Evolutionary conservation across 345 rosid species (phyloP).

Genomic region (Aquilaria sinensis): DNA sequence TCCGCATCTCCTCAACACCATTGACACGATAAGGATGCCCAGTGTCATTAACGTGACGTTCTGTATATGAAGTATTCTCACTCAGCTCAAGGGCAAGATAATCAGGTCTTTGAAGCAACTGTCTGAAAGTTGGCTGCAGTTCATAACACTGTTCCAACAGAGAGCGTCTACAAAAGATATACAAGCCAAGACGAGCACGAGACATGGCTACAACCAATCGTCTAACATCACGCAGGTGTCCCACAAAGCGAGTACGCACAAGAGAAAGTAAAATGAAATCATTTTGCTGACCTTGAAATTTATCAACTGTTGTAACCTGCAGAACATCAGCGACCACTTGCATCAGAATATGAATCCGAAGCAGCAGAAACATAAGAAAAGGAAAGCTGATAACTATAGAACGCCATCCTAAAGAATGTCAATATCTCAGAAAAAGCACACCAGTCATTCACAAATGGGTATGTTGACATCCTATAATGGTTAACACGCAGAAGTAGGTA

Average conservation of each 20-base stretch:
- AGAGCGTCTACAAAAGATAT: slow-evolving; percentile 84
- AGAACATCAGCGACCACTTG: slow-evolving; percentile 3
- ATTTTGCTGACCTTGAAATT: slow-evolving; percentile 99
- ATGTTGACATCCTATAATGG: too few relatives aligned
- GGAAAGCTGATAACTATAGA: too few relatives aligned
- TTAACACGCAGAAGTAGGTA: too few relatives aligned
- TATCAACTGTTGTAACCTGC: slow-evolving; percentile 95
- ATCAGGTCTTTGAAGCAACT: slow-evolving; percentile 80
- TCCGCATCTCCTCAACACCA: slow-evolving; percentile 68
- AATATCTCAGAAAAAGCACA: too few relatives aligned
- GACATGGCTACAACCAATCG: slow-evolving; percentile 99
- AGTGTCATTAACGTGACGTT: slow-evolving; percentile 70
- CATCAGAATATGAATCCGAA: too few relatives aligned
- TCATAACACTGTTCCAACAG: slow-evolving; percentile 96
- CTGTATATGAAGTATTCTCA: slow-evolving; percentile 60
- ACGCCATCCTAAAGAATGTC: too few relatives aligned
- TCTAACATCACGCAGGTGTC: slow-evolving; percentile 96
- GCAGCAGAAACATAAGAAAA: too few relatives aligned
- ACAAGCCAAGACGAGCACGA: slow-evolving; percentile 91
- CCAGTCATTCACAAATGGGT: too few relatives aligned
- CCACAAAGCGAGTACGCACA: slow-evolving; percentile 93
- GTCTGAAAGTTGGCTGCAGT: slow-evolving; percentile 86
- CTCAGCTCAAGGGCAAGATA: slow-evolving; percentile 55
- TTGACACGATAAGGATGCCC: slow-evolving; percentile 56
- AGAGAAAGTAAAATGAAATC: slow-evolving; percentile 92